Conservation (phyloP, 768 basidiomycete species). For the Phanerochaete carnosa region DNA sequence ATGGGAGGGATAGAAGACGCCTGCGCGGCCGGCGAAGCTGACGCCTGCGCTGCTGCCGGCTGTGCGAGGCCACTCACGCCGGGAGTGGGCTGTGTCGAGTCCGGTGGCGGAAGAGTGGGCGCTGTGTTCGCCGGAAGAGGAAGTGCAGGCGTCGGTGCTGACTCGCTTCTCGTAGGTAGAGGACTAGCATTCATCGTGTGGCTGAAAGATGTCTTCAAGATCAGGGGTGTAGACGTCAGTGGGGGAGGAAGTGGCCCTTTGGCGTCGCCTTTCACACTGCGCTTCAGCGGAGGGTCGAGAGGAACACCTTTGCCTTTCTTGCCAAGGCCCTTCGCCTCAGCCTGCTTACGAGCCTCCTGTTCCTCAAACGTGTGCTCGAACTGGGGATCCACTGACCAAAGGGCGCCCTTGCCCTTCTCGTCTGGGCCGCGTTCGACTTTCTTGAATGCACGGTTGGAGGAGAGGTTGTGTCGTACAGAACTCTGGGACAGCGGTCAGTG, state of each 20-base stretch:
- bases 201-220: conserved; percentile 33
- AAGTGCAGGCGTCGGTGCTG: conserved; percentile 3
- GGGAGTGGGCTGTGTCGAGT: conserved; percentile 16
- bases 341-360: conserved; percentile 54
- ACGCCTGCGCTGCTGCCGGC: conserved; percentile 19
- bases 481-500: conserved; percentile 39
- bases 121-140: conserved; percentile 1
- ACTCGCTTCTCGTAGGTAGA: conserved; percentile 24
- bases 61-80: conserved; percentile 17
- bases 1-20: conserved; percentile 22
- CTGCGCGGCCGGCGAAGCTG: conserved; percentile 9
- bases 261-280: conserved; percentile 63
- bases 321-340: conserved; percentile 36
- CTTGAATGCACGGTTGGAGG: conserved; percentile 86
- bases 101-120: not conserved
- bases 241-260: conserved; percentile 67
- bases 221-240: conserved; percentile 60
- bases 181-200: conserved; percentile 5
- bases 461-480: conserved; percentile 94
- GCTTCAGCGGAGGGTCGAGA: conserved; percentile 63
- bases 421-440: conserved; percentile 85
- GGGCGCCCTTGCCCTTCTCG: conserved; percentile 87
- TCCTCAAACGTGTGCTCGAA: conserved; percentile 67
- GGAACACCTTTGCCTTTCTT: conserved; percentile 58
- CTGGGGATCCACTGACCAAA: conserved; percentile 87